phyloP scores from a whole-genome alignment of 83 land plant genomes.

The Picea abies region DNA sequence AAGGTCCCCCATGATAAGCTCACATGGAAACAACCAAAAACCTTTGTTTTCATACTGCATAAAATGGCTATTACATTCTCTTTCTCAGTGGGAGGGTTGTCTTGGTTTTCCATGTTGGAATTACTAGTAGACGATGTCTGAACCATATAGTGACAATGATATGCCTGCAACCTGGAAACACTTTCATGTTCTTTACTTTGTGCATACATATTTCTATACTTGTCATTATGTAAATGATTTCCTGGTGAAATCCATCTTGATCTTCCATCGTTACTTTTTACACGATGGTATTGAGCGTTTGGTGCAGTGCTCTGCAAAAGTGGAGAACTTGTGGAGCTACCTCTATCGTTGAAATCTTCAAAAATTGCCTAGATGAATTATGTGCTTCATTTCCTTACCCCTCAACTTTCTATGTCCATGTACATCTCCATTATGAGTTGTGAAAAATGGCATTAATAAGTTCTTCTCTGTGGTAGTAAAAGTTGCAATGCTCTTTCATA shows the following conservation, averaged over 20 bases:
- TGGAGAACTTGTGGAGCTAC: slow-evolving; percentile 4
- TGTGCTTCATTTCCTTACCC: slow-evolving; percentile 11
- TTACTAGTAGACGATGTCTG: not conserved
- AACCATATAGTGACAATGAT: not conserved
- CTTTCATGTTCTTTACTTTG: slow-evolving; percentile 1
- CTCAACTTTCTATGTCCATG: slow-evolving; percentile 18
- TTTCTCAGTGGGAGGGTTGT: not conserved
- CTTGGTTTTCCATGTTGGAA: slow-evolving; percentile 12
- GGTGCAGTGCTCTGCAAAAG: slow-evolving; percentile 1
- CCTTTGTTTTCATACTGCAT: not conserved
- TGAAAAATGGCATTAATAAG: slow-evolving; percentile 92
- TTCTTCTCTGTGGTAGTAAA: slow-evolving; percentile 86
- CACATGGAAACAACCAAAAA: not conserved
- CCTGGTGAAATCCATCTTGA: slow-evolving; percentile 16
- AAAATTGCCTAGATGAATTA: not conserved
- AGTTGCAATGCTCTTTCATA: slow-evolving; percentile 47
- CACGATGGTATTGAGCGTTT: not conserved
- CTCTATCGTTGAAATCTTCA: not conserved
- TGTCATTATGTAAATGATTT: slow-evolving; percentile 6
- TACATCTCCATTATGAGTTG: slow-evolving; percentile 63
- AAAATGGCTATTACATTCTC: not conserved
- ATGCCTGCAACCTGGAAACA: not conserved
- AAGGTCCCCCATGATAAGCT: slow-evolving; percentile 43
- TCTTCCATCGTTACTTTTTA: not conserved
- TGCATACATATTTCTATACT: slow-evolving; percentile 18